phyloP scores from a whole-genome alignment of 805 yeast genomes.

The Sugiyamaella lignohabitans region DNA sequence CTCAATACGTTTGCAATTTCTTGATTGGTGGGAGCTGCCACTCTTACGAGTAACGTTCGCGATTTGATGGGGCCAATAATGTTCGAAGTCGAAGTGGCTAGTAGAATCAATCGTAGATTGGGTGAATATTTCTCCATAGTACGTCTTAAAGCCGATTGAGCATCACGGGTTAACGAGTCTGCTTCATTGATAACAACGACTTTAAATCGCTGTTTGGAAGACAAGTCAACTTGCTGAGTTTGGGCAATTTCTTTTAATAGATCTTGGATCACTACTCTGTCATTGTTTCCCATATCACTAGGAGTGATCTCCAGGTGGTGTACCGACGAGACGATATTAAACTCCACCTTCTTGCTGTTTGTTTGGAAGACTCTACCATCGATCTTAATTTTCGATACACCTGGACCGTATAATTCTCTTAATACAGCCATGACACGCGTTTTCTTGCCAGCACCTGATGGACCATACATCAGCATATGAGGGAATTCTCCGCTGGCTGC shows the following conservation, averaged over 20 bases:
- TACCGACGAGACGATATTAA: constrained; percentile 87
- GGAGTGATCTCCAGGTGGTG: constrained; percentile 95
- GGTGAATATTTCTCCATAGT: constrained; percentile 94
- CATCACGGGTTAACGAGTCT: constrained; percentile 81
- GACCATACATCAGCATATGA: constrained; percentile 87
- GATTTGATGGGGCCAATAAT: constrained; percentile 93
- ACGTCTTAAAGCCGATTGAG: constrained; percentile 91
- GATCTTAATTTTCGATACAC: constrained; percentile 77
- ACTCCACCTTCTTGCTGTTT: constrained; percentile 69
- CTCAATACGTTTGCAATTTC: constrained; percentile 55
- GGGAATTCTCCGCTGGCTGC: constrained; percentile 81
- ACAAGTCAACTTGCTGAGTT: constrained; percentile 87
- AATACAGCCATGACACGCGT: constrained; percentile 81
- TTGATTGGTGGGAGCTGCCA: constrained; percentile 65
- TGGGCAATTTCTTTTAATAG: constrained; percentile 90
- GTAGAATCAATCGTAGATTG: constrained; percentile 73
- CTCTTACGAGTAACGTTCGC: constrained; percentile 80
- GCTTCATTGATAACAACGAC: constrained; percentile 78
- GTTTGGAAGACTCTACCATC: constrained; percentile 83
- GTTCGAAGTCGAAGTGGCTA: constrained; percentile 85
- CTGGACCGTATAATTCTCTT: constrained; percentile 73
- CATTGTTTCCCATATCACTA: constrained; percentile 92
- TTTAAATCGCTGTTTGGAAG: constrained; percentile 40
- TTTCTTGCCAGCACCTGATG: constrained; percentile 95
- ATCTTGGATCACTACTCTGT: constrained; percentile 91